Base-by-base conservation (phyloP, 169 alveolate genomes). In the Theileria equi region DNA sequence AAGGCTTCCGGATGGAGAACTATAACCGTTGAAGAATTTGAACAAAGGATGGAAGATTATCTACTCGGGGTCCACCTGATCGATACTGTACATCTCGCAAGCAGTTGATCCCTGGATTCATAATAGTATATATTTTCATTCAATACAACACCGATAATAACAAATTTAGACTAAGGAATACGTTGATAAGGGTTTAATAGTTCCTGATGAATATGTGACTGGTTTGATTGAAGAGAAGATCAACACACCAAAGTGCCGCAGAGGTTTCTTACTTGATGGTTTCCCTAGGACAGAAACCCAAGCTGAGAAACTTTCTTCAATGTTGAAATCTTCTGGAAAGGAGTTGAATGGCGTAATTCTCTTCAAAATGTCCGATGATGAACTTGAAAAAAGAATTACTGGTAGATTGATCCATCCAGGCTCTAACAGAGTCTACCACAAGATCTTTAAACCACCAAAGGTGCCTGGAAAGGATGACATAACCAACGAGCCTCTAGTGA, bases 251-350 rank as follows among this genome's bases (percentile, higher is more conserved):
- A 80, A 77, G 50, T 91, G 96, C 76, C 80, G 76, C 62, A 72
- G 94, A 57, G 98, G 98, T 23, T 92, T 93, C 38, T 91, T 95
- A 62, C 84, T 95, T 29, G 98, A 95, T 76, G 98, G 98, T 5
- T 95, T 92, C 84, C 98, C 98, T 21, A 85, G 98, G 72, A 93
- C 94, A 58, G 85, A 88, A 29, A 80, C 90, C 49, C 96, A 95
- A 73, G 98, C 98, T 25, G 89, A 93, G 64, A 94, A 89, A 40
- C 70, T 79, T 62, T 61, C 50, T 61, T 53, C 63, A 23, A 60
- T 81, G 72, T 69, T 89, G 48, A 54, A 57, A 3, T 68, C 57
- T 19, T 21, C 68, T 10, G 89, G 91, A 38, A 77, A 80, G 60
- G 57, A 63, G 21, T 34, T 90, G 73, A 74, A 86, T 45, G 86